Evolutionary conservation across 2,329 filamentous ascomycete genomes (phyloP).

Genomic region (Cordyceps tenuipes): DNA sequence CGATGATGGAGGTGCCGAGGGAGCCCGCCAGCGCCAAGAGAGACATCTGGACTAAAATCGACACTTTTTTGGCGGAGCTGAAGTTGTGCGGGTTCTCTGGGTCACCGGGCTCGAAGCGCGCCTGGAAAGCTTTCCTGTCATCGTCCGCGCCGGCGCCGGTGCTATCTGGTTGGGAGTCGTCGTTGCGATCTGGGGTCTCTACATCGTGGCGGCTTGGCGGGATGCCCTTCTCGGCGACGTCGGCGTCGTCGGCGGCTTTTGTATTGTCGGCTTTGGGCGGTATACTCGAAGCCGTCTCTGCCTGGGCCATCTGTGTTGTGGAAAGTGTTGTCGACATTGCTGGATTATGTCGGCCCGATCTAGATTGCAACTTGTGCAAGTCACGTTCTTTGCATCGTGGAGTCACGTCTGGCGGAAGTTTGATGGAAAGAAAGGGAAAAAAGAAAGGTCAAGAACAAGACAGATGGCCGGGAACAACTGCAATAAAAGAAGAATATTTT

Average conservation of each 20-base stretch:
- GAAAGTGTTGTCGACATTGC: neutral
- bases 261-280: neutral
- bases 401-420: too few species aligned
- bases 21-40: conserved; percentile 8
- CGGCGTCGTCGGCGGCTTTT: neutral
- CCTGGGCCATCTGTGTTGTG: neutral
- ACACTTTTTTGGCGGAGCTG: conserved; percentile 1
- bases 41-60: conserved; percentile 9
- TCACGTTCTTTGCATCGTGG: neutral
- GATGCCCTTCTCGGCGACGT: neutral
- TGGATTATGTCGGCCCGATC: neutral
- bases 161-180: neutral
- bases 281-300: neutral
- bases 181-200: neutral
- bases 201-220: neutral
- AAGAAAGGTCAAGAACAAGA: neutral
- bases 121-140: conserved; percentile 3
- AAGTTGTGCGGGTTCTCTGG: conserved; percentile 11
- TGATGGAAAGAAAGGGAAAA: neutral
- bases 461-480: neutral
- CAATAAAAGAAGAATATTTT: neutral
- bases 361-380: neutral
- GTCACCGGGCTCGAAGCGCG: conserved; percentile 3
- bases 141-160: neutral
- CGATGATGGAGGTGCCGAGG: conserved; percentile 9